phyloP scores from a whole-genome alignment of 108 stramenopile genomes.

The Nitzschia putrida region DNA sequence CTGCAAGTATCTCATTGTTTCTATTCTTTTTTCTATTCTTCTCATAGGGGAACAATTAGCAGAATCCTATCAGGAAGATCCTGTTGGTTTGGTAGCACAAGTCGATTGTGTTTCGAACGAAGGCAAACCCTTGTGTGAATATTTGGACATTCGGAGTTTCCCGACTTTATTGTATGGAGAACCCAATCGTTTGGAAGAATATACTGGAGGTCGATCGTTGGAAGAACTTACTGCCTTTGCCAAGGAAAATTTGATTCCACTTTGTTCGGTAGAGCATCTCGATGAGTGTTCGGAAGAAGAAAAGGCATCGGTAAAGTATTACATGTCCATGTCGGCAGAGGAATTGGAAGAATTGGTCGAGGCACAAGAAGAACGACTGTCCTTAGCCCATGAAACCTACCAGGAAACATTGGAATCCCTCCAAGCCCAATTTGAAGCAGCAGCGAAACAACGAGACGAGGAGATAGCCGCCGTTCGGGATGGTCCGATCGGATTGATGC shows the following conservation, averaged over 20 bases:
- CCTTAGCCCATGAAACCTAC: slow-evolving; percentile 60
- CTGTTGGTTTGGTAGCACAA: slow-evolving; percentile 65
- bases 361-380: slow-evolving; percentile 63
- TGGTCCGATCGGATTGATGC: not conserved
- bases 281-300: slow-evolving; percentile 75
- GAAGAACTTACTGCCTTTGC: slow-evolving; percentile 69
- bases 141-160: slow-evolving; percentile 74
- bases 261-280: slow-evolving; percentile 62
- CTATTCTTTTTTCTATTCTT: not conserved
- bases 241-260: slow-evolving; percentile 68
- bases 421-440: slow-evolving; percentile 59
- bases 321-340: slow-evolving; percentile 44
- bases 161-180: slow-evolving; percentile 86
- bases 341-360: slow-evolving; percentile 55
- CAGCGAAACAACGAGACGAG: slow-evolving; percentile 40
- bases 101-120: slow-evolving; percentile 64
- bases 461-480: slow-evolving; percentile 4
- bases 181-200: slow-evolving; percentile 60
- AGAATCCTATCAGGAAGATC: slow-evolving; percentile 47
- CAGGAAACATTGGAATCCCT: slow-evolving; percentile 63
- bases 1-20: not conserved
- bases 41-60: slow-evolving; percentile 74
- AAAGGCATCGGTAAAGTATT: slow-evolving; percentile 61
- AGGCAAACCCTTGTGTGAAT: slow-evolving; percentile 70
- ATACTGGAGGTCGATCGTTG: slow-evolving; percentile 71